Base-by-base conservation (phyloP, 148 eudicot species). In the Silene latifolia region DNA sequence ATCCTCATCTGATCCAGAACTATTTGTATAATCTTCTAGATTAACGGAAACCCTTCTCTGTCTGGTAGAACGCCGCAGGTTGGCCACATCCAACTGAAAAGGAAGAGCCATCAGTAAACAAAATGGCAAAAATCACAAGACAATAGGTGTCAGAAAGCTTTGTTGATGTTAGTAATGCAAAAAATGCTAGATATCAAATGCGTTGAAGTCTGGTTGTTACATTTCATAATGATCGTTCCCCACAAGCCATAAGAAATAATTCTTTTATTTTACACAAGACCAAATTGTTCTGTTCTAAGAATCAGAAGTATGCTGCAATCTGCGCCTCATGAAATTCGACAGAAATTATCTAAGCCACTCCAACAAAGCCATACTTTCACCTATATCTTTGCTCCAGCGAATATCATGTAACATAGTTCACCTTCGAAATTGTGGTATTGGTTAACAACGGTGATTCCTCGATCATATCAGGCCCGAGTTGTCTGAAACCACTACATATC, bases 21-120 rank as follows among this genome's bases (percentile, higher is more conserved):
- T 95, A 83, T 94, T 93, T 44, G 96, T 91, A 76, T 91, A 94
- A 73, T 82, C 88, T 44, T 82, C 97, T 69, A 87, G 82, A 87
- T 86, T 87, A 29, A 88, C 88, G 21, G 97, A 82, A 54, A 81
- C 76, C 83, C 93, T 91, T 82, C 98, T 88, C 82, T 87, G 89
- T 82, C 98, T 88, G 59, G 98, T 94, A 54, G 98, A 94, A 74
- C 98, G 98, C 69, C 97, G 91, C 73, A 95, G 96, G 80, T 88
- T 89, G 83, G 78, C 69, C 27, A 74, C 85, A 78, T 75, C 90
- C 79, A 87, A 81, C 98, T 95, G 98, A 74, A 81, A 82, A 51
- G 71, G 57, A 68, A 47, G 56, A 65, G 42, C 35, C 27, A 76
- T 35, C 19, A 53, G 57, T 47, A 63, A 72, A 67, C 44, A 73